Evolutionary conservation across 208 protist genomes (phyloP).

Genomic region (Trypanosoma lewisi): DNA sequence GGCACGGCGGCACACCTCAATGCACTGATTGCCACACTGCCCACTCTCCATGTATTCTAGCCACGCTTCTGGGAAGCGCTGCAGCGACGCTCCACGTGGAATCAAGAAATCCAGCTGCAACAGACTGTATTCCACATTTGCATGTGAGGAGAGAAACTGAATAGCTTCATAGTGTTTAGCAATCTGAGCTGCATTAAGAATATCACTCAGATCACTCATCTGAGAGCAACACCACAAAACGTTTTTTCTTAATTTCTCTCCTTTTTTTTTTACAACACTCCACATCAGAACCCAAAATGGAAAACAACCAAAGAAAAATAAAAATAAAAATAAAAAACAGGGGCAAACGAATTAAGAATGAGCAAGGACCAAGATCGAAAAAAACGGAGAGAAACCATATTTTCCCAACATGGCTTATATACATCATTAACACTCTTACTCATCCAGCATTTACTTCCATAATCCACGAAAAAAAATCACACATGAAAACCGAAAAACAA

Average conservation of each 20-base stretch:
- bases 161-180: conserved; percentile 86
- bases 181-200: conserved; percentile 69
- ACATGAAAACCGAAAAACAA: too few species aligned
- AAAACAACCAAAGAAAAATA: too few species aligned
- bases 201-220: conserved; percentile 73
- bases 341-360: too few species aligned
- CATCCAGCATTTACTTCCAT: too few species aligned
- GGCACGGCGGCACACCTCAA: conserved; percentile 44
- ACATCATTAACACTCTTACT: too few species aligned
- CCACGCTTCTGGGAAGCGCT: conserved; percentile 79
- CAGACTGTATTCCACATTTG: conserved; percentile 66
- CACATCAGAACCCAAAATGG: too few species aligned
- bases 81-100: conserved; percentile 68
- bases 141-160: conserved; percentile 67
- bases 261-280: too few species aligned
- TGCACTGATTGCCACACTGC: conserved; percentile 55
- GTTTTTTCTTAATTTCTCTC: background rate
- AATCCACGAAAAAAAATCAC: too few species aligned
- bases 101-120: conserved; percentile 80
- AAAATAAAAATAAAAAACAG: too few species aligned
- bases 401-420: too few species aligned
- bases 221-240: background rate
- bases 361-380: too few species aligned
- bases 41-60: conserved; percentile 54
- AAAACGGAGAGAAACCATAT: too few species aligned